Conservation (phyloP, 257 asterid genomes). For the Anisodus tanguticus region DNA sequence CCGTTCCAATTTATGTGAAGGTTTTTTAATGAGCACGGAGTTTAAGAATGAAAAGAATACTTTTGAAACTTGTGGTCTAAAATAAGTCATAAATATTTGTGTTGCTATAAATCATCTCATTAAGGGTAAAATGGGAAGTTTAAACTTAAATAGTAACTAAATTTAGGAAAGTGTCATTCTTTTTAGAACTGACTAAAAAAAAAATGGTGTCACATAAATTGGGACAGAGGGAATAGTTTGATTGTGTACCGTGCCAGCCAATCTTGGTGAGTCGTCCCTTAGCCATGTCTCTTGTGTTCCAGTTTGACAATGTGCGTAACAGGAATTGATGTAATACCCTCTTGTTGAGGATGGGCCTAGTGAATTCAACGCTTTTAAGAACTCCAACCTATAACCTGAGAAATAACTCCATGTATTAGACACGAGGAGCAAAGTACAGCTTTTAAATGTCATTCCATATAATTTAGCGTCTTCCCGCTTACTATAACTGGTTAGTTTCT, state of each 20-base stretch:
- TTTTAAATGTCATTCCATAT: background rate
- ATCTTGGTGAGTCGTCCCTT: conserved; percentile 63
- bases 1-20: too few species aligned
- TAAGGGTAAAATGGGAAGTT: too few species aligned
- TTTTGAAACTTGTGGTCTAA: too few species aligned
- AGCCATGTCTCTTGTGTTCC: conserved; percentile 82
- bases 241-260: conserved; percentile 56
- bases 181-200: too few species aligned
- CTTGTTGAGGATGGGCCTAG: conserved; percentile 58
- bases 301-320: conserved; percentile 90
- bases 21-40: too few species aligned
- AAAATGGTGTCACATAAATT: too few species aligned
- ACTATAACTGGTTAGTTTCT: background rate
- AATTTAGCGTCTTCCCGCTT: background rate
- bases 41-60: too few species aligned
- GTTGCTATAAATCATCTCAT: too few species aligned
- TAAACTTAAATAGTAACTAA: too few species aligned
- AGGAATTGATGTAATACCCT: conserved; percentile 78
- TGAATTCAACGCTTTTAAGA: conserved; percentile 51
- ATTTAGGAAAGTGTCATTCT: too few species aligned
- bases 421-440: background rate
- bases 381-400: conserved; percentile 59
- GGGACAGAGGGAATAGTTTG: background rate
- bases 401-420: background rate
- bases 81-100: too few species aligned